Evolutionary conservation across 2,329 filamentous ascomycete species (phyloP), one percentile per base, ranked within the genome.

Genomic region (Pseudocercospora crystallina): DNA sequence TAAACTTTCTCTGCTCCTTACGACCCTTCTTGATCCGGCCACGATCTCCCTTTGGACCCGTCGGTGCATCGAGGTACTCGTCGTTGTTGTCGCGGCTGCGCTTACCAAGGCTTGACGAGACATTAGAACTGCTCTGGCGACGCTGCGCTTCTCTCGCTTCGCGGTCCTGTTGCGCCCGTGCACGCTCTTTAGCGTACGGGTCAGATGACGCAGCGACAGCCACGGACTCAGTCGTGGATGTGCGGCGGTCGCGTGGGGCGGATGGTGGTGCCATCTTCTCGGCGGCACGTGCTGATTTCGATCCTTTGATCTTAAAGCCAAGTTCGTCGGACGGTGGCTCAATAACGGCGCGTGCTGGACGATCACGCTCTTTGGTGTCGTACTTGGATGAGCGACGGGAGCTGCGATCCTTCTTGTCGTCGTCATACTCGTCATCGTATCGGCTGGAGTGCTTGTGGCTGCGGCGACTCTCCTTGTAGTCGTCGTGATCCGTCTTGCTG

Each of bases 111-210:
- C 47, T 48, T 2, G 49, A 54, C 10, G 53, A 53, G 3, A 49
- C 46, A 69, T 29, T 78, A 62, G 45, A 76, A 72, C 2, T 74
- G 68, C 45, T 83, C 65, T 37, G 80, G 75, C 38, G 82, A 76
- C 69, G 79, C 68, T 88, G 83, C 83, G 81, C 69, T 41, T 89
- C 86, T 62, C 84, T 85, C 10, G 85, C 73, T 44, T 87, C 73
- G 20, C 86, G 76, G 38, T 63, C 60, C 40, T 61, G 51, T 49
- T 67, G 61, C 34, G 59, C 60, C 14, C 58, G 58, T 45, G 62
- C 65, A 31, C 67, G 63, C 55, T 70, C 66, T 31, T 56, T 62
- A 5, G 64, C 66, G 37, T 70, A 69, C 0, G 65, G 65, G 40
- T 70, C 67, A 5, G 57, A 42, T 8, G 61, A 42, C 4, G 57